phyloP scores from a whole-genome alignment of 371 early-diverging fungal genomes.

The Rhizomucor miehei region DNA sequence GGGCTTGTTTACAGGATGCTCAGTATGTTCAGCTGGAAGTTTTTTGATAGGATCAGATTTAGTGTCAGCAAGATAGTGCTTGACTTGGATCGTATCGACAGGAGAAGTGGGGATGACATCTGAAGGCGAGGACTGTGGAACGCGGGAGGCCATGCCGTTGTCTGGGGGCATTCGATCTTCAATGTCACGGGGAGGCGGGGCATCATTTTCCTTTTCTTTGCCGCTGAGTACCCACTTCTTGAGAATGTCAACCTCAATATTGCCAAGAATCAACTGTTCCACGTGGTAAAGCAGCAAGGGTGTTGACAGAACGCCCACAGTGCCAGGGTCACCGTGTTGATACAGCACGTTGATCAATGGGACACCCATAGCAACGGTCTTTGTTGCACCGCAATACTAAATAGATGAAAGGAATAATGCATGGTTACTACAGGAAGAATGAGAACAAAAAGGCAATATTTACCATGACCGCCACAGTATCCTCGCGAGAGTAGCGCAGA shows the following conservation, averaged over 20 bases:
- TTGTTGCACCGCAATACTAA: conserved; percentile 61
- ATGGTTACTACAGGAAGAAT: neutral
- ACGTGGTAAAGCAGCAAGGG: conserved; percentile 70
- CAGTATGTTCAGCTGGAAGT: too few relatives aligned
- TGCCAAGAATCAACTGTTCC: conserved; percentile 64
- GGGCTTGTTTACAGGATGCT: too few relatives aligned
- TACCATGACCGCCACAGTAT: conserved; percentile 52
- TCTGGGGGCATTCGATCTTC: conserved; percentile 9
- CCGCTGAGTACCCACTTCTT: conserved; percentile 54
- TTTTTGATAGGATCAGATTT: neutral
- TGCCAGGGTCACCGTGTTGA: conserved; percentile 28
- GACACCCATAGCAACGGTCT: conserved; percentile 71
- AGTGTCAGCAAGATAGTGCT: neutral
- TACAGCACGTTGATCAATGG: conserved; percentile 71
- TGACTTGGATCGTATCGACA: neutral
- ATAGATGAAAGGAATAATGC: neutral
- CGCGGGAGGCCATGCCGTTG: too few relatives aligned
- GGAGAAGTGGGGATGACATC: neutral
- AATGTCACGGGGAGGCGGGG: conserved; percentile 13
- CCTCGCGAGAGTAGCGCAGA: conserved; percentile 38
- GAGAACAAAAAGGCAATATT: neutral
- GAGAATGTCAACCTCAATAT: conserved; percentile 53
- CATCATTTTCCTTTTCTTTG: conserved; percentile 13
- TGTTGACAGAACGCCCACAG: conserved; percentile 55
- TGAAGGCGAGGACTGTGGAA: too few relatives aligned